Evolutionary conservation across 73 alveolate genomes (phyloP), one percentile per base, ranked within the genome.

Genomic region (Symbiodinium natans): DNA sequence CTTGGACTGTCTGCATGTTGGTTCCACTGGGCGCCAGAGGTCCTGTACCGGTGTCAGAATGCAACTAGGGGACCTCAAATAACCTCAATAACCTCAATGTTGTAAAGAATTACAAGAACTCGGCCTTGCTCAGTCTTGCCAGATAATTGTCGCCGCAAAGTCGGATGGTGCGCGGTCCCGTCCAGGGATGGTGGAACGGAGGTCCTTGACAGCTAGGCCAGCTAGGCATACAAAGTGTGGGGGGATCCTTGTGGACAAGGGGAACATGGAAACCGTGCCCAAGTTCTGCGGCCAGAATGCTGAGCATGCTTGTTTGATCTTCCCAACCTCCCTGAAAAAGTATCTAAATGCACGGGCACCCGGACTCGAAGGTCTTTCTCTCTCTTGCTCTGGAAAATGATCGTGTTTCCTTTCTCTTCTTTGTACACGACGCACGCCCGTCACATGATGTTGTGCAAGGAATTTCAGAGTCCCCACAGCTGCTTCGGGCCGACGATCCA

Each of bases 181-280:
- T 89, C 96, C 87, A 89, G 38, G 46, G 96, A 59, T 43, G 95
- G 95, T 21, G 85, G 85, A 41, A 63, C 52, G 52, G 87, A 59
- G 31, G 77, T 63, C 77, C 77, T 63, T 27, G 21, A 52, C 21
- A 0, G 68, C 68, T 27, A n/a, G n/a, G n/a, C n/a, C n/a, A n/a
- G n/a, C n/a, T n/a, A n/a, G 68, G 68, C 21, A 2, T 52, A 5
- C 1, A 17, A 27, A 52, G n/a, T 52, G 6, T 21, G 21, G 68
- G 13, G 1, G 0, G 68, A 17, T 52, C n/a, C 68, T 52, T 52
- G 68, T 27, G n/a, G n/a, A n/a, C n/a, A n/a, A n/a, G n/a, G n/a
- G n/a, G n/a, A n/a, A n/a, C n/a, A n/a, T n/a, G n/a, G 13, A 17
- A 1, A 52, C 68, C 0, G 13, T 1, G n/a, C 68, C 21, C 68